Evolutionary conservation across 805 yeast genomes (phyloP).

Genomic region (Starmerella etchellsii): DNA sequence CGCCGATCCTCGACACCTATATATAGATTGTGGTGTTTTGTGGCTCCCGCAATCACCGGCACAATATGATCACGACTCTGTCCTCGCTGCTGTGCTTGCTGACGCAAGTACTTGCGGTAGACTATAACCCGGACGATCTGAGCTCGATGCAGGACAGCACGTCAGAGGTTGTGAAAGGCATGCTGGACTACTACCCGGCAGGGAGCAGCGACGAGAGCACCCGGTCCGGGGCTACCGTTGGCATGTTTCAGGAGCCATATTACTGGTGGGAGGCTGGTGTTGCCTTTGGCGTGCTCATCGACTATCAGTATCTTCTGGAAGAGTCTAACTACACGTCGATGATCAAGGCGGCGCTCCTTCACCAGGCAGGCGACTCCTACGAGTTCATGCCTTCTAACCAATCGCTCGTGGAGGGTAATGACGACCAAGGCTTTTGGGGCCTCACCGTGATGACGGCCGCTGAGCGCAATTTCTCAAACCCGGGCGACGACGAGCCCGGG

Average conservation of each 20-base stretch:
- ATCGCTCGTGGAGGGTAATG: conserved; percentile 77
- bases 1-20: no score
- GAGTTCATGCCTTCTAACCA: conserved; percentile 75
- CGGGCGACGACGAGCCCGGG: conserved; percentile 42
- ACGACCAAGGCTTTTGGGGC: conserved; percentile 92
- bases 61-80: no score
- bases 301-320: conserved; percentile 57
- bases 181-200: conserved; percentile 58
- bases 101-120: background rate
- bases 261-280: conserved; percentile 94
- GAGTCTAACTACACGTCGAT: conserved; percentile 49
- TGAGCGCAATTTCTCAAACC: conserved; percentile 69
- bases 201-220: conserved; percentile 35
- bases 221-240: conserved; percentile 53
- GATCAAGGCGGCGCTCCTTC: conserved; percentile 47
- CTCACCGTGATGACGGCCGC: conserved; percentile 73
- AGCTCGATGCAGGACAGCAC: conserved; percentile 35
- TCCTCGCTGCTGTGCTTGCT: background rate
- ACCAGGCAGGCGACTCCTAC: conserved; percentile 50
- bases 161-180: conserved; percentile 50
- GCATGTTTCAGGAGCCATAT: conserved; percentile 61
- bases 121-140: conserved; percentile 6
- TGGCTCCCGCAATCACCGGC: no score
- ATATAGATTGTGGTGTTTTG: no score
- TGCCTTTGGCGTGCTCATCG: conserved; percentile 54